phyloP scores from a whole-genome alignment of 176 grass and related monocot genomes.

The Triticum urartu region DNA sequence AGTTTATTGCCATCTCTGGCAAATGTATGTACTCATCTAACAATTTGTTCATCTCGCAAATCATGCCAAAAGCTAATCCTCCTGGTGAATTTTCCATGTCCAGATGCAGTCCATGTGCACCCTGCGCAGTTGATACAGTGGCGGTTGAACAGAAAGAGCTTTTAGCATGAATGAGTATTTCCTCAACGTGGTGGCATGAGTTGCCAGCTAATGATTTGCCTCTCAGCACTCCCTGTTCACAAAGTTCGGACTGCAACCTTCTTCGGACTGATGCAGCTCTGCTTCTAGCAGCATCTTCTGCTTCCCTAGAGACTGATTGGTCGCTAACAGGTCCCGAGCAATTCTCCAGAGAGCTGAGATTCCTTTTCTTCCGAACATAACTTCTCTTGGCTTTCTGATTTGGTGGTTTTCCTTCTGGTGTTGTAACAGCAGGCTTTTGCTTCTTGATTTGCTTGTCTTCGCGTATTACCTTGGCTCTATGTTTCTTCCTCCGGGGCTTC shows the following conservation, averaged over 20 bases:
- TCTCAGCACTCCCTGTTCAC: constrained; percentile 28
- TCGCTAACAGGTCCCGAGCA: background rate
- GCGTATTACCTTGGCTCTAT: constrained; percentile 64
- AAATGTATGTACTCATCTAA: constrained; percentile 38
- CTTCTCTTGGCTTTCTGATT: constrained; percentile 45
- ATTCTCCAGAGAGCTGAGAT: constrained; percentile 23
- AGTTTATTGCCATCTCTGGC: background rate
- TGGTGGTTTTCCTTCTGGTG: constrained; percentile 22
- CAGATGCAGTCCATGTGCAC: constrained; percentile 25
- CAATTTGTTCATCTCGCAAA: constrained; percentile 25
- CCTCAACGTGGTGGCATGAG: background rate
- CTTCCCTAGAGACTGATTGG: constrained; percentile 16
- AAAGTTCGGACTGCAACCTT: constrained; percentile 16
- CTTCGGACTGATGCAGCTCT: background rate
- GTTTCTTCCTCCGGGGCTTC: constrained; percentile 45
- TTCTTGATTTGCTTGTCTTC: constrained; percentile 33
- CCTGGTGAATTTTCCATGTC: constrained; percentile 39
- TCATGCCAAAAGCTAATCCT: constrained; percentile 39
- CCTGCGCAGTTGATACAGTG: constrained; percentile 13
- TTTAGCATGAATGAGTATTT: constrained; percentile 22
- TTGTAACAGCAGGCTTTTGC: constrained; percentile 32
- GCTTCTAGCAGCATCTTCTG: constrained; percentile 11
- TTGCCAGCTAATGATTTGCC: constrained; percentile 14
- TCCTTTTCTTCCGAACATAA: constrained; percentile 45
- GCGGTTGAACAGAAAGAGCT: constrained; percentile 29